Percentiles rank a stretch among this genome's conserved stretches.
Evolutionary conservation across 2,329 filamentous ascomycete genomes (phyloP).

Genomic region (Penicillium frequentans): DNA sequence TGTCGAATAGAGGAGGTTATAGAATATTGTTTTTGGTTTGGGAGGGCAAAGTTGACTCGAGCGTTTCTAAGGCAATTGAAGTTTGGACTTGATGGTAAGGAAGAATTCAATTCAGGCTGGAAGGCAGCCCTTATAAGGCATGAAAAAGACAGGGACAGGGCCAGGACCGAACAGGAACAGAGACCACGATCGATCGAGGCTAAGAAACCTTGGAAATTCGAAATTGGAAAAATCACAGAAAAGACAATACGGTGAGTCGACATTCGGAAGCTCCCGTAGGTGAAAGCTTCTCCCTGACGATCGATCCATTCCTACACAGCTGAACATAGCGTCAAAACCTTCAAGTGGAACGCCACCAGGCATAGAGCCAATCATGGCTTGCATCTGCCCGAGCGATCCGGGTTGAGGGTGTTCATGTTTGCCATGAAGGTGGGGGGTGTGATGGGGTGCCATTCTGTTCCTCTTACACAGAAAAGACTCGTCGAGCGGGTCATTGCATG

Average conservation of each 20-base stretch:
- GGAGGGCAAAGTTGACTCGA: too few relatives aligned
- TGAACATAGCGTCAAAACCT: background rate
- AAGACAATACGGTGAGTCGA: background rate
- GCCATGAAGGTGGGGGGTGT: background rate
- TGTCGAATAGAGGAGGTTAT: background rate
- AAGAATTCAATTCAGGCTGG: background rate
- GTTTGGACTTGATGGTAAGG: background rate
- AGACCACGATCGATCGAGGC: background rate
- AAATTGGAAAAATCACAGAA: background rate
- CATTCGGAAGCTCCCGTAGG: slow-evolving; percentile 16
- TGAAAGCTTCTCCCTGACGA: slow-evolving; percentile 7
- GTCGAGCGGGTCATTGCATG: background rate
- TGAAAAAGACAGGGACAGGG: background rate
- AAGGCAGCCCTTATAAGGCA: slow-evolving; percentile 8
- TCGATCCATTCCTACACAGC: slow-evolving; percentile 3
- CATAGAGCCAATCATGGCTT: background rate
- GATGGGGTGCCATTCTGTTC: background rate
- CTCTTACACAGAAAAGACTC: background rate
- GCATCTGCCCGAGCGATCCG: background rate
- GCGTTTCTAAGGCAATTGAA: background rate
- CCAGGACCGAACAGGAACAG: background rate
- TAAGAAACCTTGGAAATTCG: background rate
- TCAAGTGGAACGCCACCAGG: background rate
- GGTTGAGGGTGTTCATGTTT: background rate
- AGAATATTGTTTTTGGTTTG: background rate